These are phyloP conservation scores for Fusarium pseudocircinatum DNA, from an alignment of 2,329 filamentous ascomycete species.

Conservation along the genomic window DNA sequence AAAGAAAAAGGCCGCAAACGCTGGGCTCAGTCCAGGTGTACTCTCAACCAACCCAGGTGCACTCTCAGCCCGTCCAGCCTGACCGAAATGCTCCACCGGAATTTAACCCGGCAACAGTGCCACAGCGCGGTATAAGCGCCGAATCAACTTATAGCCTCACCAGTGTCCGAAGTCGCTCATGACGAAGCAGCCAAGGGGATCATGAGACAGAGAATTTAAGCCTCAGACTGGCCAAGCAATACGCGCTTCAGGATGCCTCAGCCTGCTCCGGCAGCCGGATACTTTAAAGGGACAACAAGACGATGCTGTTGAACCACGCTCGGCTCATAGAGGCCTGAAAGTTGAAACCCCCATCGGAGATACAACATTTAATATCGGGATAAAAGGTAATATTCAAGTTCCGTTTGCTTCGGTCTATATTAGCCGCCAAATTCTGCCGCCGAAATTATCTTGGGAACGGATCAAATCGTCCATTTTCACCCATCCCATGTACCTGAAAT, in stretches of 20 bases:
- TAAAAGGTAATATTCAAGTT: slow-evolving; percentile 15
- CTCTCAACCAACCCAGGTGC: slow-evolving; percentile 21
- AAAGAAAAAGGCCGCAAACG: slow-evolving; percentile 41
- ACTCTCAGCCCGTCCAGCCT: slow-evolving; percentile 22
- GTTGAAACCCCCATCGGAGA: slow-evolving; percentile 1
- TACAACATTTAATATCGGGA: slow-evolving; percentile 5
- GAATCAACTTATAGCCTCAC: slow-evolving; percentile 32
- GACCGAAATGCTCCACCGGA: slow-evolving; percentile 32
- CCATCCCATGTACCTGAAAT: slow-evolving; percentile 22
- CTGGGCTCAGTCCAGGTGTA: slow-evolving; percentile 27
- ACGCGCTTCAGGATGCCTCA: slow-evolving; percentile 4
- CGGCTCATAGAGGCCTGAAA: slow-evolving; percentile 6
- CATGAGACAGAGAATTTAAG: slow-evolving; percentile 5
- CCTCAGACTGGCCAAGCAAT: slow-evolving; percentile 9
- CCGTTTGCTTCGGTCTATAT: slow-evolving; percentile 10
- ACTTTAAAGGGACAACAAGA: not conserved
- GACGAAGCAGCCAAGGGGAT: slow-evolving; percentile 18
- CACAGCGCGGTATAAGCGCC: slow-evolving; percentile 37
- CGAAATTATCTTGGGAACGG: slow-evolving; percentile 15
- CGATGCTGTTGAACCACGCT: slow-evolving; percentile 1
- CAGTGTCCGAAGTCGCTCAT: slow-evolving; percentile 42
- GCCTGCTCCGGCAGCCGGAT: not conserved
- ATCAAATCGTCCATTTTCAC: slow-evolving; percentile 16
- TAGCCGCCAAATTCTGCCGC: slow-evolving; percentile 32
- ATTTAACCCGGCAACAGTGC: slow-evolving; percentile 37